Evolutionary conservation across 176 grass and related monocot species (phyloP).

Genomic region (Oryza rufipogon): DNA sequence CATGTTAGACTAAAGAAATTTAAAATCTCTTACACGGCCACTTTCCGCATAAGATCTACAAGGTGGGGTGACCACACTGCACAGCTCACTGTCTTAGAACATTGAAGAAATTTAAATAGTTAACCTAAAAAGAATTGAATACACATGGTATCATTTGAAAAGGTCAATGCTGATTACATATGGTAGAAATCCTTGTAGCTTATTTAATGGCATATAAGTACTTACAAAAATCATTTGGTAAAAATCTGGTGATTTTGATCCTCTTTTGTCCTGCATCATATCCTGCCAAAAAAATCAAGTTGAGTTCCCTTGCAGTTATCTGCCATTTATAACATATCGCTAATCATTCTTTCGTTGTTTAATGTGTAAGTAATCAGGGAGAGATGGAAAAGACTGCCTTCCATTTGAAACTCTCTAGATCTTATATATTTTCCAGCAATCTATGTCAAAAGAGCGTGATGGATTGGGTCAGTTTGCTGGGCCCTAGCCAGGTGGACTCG

Average conservation of each 20-base stretch:
- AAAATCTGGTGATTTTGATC: background rate
- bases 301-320: background rate
- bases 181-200: background rate
- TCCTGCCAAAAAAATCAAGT: background rate
- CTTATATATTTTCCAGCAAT: conserved; percentile 25
- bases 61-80: background rate
- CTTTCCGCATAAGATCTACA: no score
- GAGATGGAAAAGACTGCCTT: conserved; percentile 16
- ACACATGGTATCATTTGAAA: background rate
- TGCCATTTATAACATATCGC: conserved; percentile 2
- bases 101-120: background rate
- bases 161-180: background rate
- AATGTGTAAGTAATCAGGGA: background rate
- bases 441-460: background rate
- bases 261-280: background rate
- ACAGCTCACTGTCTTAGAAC: background rate
- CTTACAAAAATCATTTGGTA: background rate
- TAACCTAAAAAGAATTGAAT: background rate
- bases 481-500: background rate
- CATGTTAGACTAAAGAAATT: background rate
- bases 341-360: conserved; percentile 8
- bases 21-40: background rate
- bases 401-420: conserved; percentile 11
- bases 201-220: background rate
- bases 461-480: background rate